Evolutionary conservation across 1,284 basidiomycete genomes (phyloP).

Genomic region (Puccinia polysora): DNA sequence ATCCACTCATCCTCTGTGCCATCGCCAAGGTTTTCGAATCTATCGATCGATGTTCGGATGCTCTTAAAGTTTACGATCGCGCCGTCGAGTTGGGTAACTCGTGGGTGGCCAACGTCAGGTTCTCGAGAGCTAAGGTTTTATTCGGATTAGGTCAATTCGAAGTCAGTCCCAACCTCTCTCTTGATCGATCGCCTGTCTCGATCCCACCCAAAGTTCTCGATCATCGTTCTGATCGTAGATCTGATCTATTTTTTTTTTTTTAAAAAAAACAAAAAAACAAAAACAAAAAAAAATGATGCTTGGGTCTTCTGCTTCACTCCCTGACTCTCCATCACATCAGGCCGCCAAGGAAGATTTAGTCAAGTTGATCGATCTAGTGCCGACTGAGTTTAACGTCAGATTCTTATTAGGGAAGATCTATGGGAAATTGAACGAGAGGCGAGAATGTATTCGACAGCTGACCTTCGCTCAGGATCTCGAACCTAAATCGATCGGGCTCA

Average conservation of each 20-base stretch:
- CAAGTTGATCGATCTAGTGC: slow-evolving; percentile 69
- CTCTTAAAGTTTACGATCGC: slow-evolving; percentile 66
- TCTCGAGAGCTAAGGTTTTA: slow-evolving; percentile 80
- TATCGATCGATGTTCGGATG: slow-evolving; percentile 70
- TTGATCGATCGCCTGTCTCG: neutral
- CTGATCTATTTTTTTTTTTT: slow-evolving; percentile 2
- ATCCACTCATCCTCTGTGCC: slow-evolving; percentile 81
- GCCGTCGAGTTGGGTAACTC: slow-evolving; percentile 70
- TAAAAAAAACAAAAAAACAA: slow-evolving; percentile 34
- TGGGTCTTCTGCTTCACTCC: neutral
- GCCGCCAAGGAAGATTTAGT: slow-evolving; percentile 73
- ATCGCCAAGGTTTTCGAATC: slow-evolving; percentile 80
- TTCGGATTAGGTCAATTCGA: slow-evolving; percentile 73
- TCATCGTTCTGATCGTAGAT: neutral
- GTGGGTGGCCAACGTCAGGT: slow-evolving; percentile 77
- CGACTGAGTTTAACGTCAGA: slow-evolving; percentile 88
- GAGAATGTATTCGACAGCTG: slow-evolving; percentile 74
- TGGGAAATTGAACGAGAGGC: slow-evolving; percentile 67
- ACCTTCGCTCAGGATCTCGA: slow-evolving; percentile 74
- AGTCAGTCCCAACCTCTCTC: slow-evolving; percentile 59
- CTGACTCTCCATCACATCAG: slow-evolving; percentile 56
- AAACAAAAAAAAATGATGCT: slow-evolving; percentile 43
- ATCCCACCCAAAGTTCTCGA: neutral
- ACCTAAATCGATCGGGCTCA: slow-evolving; percentile 55
- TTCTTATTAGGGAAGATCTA: slow-evolving; percentile 91